Conservation (phyloP, 164 flowering plant species). For the Vitis riparia region DNA sequence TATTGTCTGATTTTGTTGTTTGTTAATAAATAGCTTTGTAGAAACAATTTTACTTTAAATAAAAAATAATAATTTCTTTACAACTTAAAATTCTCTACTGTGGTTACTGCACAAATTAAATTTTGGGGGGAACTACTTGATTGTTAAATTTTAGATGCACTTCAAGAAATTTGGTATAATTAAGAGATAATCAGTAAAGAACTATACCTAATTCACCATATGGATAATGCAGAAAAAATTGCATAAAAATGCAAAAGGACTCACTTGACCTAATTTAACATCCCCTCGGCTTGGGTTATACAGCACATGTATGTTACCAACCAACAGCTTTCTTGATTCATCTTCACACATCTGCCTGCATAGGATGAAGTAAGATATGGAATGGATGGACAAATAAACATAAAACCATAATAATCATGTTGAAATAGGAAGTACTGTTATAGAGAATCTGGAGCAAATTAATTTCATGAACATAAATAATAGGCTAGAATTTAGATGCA, state of each 20-base stretch:
- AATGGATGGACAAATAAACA: slow-evolving; percentile 6
- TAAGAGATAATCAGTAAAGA: too few relatives aligned
- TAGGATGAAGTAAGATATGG: slow-evolving; percentile 22
- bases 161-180: too few relatives aligned
- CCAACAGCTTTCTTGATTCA: slow-evolving; percentile 36
- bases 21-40: too few relatives aligned
- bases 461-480: background rate
- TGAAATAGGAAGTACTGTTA: background rate
- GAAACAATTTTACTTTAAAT: too few relatives aligned
- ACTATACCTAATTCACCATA: background rate
- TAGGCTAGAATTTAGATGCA: background rate
- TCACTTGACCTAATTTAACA: slow-evolving; percentile 61
- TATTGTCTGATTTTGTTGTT: too few relatives aligned
- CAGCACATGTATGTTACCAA: slow-evolving; percentile 58
- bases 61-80: too few relatives aligned
- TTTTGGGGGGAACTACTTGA: too few relatives aligned
- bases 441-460: background rate
- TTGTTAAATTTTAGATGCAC: too few relatives aligned
- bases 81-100: too few relatives aligned
- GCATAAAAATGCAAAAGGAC: slow-evolving; percentile 4
- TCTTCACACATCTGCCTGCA: slow-evolving; percentile 53
- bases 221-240: background rate
- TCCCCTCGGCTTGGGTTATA: slow-evolving; percentile 53
- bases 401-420: background rate
- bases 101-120: too few relatives aligned